phyloP scores from a whole-genome alignment of 768 basidiomycete genomes.

The Boletus fagicola region DNA sequence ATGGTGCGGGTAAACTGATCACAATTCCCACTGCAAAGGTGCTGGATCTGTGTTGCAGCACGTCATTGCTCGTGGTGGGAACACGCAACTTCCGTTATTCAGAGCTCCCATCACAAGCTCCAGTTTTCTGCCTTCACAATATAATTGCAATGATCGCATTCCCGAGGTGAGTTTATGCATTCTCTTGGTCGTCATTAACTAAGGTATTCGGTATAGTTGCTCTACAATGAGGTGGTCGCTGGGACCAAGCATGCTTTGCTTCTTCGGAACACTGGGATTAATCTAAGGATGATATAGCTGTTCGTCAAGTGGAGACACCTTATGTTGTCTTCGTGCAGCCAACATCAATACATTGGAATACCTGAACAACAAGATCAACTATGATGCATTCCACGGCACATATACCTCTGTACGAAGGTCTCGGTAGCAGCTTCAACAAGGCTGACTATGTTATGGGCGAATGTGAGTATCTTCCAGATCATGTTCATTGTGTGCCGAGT shows the following conservation, averaged over 20 bases:
- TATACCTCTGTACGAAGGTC: constrained; percentile 3
- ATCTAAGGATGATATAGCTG: background rate
- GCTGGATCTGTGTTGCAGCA: constrained; percentile 12
- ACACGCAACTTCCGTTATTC: constrained; percentile 7
- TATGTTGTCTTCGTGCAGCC: constrained; percentile 6
- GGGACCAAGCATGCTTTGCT: background rate
- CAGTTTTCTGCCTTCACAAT: constrained; percentile 1
- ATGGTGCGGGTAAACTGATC: background rate
- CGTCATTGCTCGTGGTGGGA: constrained; percentile 1
- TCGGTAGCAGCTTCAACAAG: background rate
- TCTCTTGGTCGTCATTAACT: background rate
- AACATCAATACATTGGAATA: background rate
- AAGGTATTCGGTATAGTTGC: background rate
- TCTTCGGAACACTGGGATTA: no score
- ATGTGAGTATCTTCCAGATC: background rate
- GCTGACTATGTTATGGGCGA: constrained; percentile 4
- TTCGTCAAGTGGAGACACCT: background rate
- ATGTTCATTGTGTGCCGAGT: background rate
- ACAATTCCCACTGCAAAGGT: background rate
- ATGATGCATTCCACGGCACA: constrained; percentile 1
- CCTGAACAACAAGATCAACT: background rate
- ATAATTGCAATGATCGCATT: constrained; percentile 4
- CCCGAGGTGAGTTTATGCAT: background rate
- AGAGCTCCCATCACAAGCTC: constrained; percentile 12
- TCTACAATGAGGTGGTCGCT: constrained; percentile 5